Conservation (phyloP, 2,329 filamentous ascomycete species). For the Hirsutella rhossiliensis region DNA sequence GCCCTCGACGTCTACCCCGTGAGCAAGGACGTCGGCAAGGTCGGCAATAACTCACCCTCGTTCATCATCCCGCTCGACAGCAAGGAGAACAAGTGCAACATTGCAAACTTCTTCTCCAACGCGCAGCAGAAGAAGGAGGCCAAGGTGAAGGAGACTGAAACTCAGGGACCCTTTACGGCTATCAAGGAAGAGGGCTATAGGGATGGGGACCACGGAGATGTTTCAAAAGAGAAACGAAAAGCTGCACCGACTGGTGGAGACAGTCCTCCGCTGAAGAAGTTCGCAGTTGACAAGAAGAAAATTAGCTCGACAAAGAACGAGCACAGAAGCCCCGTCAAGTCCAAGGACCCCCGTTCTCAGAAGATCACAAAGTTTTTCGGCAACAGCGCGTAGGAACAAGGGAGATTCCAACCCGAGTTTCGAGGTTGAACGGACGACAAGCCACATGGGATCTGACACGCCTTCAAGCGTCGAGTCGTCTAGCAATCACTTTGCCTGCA, state of each 20-base stretch:
- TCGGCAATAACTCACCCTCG: slow-evolving; percentile 75
- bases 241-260: slow-evolving; percentile 6
- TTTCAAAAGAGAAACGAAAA: slow-evolving; percentile 12
- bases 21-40: slow-evolving; percentile 81
- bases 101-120: slow-evolving; percentile 81
- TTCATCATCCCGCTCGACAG: slow-evolving; percentile 78
- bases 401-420: background rate
- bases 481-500: too few relatives aligned
- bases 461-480: too few relatives aligned
- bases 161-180: background rate
- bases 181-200: slow-evolving; percentile 4
- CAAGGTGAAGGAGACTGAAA: background rate
- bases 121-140: slow-evolving; percentile 24
- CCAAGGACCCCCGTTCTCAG: slow-evolving; percentile 37
- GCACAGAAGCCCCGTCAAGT: slow-evolving; percentile 49
- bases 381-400: slow-evolving; percentile 29
- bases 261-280: slow-evolving; percentile 14
- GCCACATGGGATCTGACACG: too few relatives aligned
- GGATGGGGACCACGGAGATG: background rate
- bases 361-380: slow-evolving; percentile 84
- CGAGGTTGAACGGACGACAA: too few relatives aligned
- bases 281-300: slow-evolving; percentile 12
- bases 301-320: slow-evolving; percentile 31
- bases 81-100: slow-evolving; percentile 82
- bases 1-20: slow-evolving; percentile 81